phyloP scores from a whole-genome alignment of 257 asterid genomes.

The Scutellaria baicalensis region DNA sequence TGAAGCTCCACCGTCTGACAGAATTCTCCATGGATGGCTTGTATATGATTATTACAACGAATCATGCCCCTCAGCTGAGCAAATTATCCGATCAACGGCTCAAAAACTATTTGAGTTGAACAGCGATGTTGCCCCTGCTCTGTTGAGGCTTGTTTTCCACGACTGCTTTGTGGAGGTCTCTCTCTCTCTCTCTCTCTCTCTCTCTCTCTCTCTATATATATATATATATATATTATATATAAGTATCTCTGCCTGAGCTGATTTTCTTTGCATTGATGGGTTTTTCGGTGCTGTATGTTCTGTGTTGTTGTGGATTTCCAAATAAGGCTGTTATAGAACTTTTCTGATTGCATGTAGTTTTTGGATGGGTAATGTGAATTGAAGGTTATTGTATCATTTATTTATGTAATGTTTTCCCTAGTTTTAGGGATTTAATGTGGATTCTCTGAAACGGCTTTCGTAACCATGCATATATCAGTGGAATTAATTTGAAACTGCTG shows the following conservation, averaged over 20 bases:
- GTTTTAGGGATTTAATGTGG: background rate
- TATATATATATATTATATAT: too few species aligned
- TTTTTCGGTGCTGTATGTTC: background rate
- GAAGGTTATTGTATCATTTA: background rate
- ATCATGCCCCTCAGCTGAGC: slow-evolving; percentile 55
- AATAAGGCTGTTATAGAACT: background rate
- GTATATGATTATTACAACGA: slow-evolving; percentile 48
- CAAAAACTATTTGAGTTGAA: slow-evolving; percentile 22
- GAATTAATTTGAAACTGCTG: background rate
- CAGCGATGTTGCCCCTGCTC: slow-evolving; percentile 41
- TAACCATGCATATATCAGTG: background rate
- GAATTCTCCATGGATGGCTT: slow-evolving; percentile 20
- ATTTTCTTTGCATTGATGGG: background rate
- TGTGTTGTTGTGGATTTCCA: background rate
- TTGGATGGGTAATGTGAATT: background rate
- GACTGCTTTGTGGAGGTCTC: slow-evolving; percentile 61
- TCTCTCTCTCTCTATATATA: too few species aligned
- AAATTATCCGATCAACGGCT: slow-evolving; percentile 34
- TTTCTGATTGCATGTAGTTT: background rate
- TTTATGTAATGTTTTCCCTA: background rate
- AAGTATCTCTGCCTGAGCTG: too few species aligned
- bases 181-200: background rate
- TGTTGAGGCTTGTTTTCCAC: slow-evolving; percentile 56
- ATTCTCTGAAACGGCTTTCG: background rate
- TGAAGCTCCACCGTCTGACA: background rate